phyloP scores from a whole-genome alignment of 2,329 filamentous ascomycete species.

The Colletotrichum incanum region DNA sequence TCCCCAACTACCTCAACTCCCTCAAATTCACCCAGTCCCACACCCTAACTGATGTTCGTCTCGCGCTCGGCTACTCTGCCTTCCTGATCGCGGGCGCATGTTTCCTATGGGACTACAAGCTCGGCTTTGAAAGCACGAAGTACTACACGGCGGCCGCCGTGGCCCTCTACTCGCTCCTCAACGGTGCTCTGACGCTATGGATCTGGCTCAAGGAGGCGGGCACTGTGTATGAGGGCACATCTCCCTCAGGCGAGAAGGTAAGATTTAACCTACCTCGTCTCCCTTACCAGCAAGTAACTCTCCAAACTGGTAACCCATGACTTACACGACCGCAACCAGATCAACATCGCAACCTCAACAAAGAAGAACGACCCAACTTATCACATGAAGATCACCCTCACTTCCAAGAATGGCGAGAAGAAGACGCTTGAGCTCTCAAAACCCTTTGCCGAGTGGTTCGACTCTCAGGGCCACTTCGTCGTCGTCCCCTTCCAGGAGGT shows the following conservation, averaged over 20 bases:
- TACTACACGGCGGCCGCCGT: constrained; percentile 86
- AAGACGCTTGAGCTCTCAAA: constrained; percentile 70
- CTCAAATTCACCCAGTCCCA: constrained; percentile 89
- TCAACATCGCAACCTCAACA: constrained; percentile 80
- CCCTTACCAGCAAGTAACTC: neutral
- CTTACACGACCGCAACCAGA: constrained; percentile 60
- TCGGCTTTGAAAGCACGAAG: constrained; percentile 91
- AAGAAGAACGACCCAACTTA: constrained; percentile 89
- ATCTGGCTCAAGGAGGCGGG: constrained; percentile 87
- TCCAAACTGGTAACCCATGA: neutral
- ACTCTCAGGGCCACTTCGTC: constrained; percentile 80
- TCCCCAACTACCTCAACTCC: constrained; percentile 92
- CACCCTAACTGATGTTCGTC: constrained; percentile 84
- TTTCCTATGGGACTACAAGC: constrained; percentile 92
- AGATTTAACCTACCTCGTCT: constrained; percentile 11
- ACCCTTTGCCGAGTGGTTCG: constrained; percentile 84
- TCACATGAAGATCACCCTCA: constrained; percentile 77
- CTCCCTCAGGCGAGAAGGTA: constrained; percentile 78
- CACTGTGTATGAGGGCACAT: constrained; percentile 82
- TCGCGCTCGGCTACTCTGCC: constrained; percentile 86
- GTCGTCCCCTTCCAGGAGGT: constrained; percentile 84
- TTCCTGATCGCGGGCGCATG: constrained; percentile 86
- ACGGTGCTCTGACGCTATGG: constrained; percentile 86
- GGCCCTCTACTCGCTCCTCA: constrained; percentile 83
- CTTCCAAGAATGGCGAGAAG: constrained; percentile 55